A percentile compares a stretch with the other conserved stretches of the same genome.
These are phyloP conservation scores for Mycena vitilis DNA, from an alignment of 768 basidiomycete species.

Conservation along the genomic window DNA sequence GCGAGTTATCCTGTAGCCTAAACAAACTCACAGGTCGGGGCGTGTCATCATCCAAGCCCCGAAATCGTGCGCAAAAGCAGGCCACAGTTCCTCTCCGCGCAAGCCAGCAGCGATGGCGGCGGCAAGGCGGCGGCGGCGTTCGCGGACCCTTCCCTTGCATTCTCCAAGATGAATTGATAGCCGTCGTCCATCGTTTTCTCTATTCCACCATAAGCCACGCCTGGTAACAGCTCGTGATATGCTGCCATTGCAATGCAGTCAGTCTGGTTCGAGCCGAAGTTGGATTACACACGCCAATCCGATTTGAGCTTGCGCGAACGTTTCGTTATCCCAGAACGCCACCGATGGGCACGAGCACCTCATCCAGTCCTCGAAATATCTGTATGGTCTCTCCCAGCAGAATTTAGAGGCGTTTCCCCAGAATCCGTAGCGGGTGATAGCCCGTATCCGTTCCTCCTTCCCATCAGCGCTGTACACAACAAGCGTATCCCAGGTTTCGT, in stretches of 20 bases:
- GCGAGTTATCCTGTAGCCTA: not conserved
- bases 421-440: not conserved
- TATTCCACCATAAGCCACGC: not conserved
- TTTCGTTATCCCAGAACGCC: not conserved
- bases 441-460: not conserved
- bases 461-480: not conserved
- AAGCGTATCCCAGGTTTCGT: not conserved
- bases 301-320: not conserved
- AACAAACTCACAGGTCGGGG: slow-evolving; percentile 11
- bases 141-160: not conserved
- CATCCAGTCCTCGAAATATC: slow-evolving; percentile 7
- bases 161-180: too few relatives aligned
- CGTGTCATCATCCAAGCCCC: slow-evolving; percentile 13
- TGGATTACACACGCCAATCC: not conserved
- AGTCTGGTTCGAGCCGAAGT: not conserved
- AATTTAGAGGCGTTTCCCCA: not conserved
- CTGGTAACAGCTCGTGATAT: not conserved
- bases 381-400: slow-evolving; percentile 13
- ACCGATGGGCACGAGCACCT: not conserved
- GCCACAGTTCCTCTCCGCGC: slow-evolving; percentile 6
- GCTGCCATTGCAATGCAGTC: not conserved
- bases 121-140: slow-evolving; percentile 13
- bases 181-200: not conserved
- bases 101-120: slow-evolving; percentile 16
- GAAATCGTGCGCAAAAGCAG: slow-evolving; percentile 8